phyloP scores from a whole-genome alignment of 805 yeast genomes.

The Candida argentea region DNA sequence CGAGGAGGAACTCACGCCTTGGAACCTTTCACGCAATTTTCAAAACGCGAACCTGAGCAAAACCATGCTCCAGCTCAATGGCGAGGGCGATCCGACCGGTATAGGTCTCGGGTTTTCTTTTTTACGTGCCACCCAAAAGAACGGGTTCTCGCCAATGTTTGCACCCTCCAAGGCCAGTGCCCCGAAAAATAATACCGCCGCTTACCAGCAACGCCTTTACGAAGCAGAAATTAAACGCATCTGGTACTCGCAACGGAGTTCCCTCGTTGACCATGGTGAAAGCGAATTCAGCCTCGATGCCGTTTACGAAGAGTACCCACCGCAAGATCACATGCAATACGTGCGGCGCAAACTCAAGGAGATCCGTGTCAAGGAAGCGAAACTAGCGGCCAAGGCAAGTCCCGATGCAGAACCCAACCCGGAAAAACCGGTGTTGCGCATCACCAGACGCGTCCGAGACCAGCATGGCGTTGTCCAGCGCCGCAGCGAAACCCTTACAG shows the following conservation, averaged over 20 bases:
- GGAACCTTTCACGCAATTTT: slow-evolving; percentile 90
- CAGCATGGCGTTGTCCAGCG: slow-evolving; percentile 81
- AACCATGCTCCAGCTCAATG: slow-evolving; percentile 90
- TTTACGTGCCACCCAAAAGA: slow-evolving; percentile 87
- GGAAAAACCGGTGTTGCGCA: slow-evolving; percentile 23
- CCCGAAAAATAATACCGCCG: slow-evolving; percentile 31
- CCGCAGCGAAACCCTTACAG: slow-evolving; percentile 65
- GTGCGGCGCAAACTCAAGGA: slow-evolving; percentile 25
- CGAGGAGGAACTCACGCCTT: slow-evolving; percentile 83
- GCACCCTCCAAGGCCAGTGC: slow-evolving; percentile 24
- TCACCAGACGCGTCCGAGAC: slow-evolving; percentile 74
- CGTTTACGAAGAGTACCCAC: slow-evolving; percentile 29
- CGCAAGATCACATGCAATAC: slow-evolving; percentile 21
- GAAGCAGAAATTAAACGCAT: slow-evolving; percentile 83
- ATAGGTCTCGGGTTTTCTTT: slow-evolving; percentile 85
- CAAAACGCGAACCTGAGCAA: slow-evolving; percentile 92
- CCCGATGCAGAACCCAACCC: slow-evolving; percentile 8
- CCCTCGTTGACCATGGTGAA: slow-evolving; percentile 30
- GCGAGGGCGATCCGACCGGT: slow-evolving; percentile 92
- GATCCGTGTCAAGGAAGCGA: slow-evolving; percentile 22
- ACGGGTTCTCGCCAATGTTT: slow-evolving; percentile 54
- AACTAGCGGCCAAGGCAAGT: slow-evolving; percentile 16
- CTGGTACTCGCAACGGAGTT: slow-evolving; percentile 77
- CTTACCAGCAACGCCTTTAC: slow-evolving; percentile 75
- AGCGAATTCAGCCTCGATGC: slow-evolving; percentile 27